Evolutionary conservation across 768 basidiomycete species (phyloP).

Genomic region (Pleurotus ostreatus): DNA sequence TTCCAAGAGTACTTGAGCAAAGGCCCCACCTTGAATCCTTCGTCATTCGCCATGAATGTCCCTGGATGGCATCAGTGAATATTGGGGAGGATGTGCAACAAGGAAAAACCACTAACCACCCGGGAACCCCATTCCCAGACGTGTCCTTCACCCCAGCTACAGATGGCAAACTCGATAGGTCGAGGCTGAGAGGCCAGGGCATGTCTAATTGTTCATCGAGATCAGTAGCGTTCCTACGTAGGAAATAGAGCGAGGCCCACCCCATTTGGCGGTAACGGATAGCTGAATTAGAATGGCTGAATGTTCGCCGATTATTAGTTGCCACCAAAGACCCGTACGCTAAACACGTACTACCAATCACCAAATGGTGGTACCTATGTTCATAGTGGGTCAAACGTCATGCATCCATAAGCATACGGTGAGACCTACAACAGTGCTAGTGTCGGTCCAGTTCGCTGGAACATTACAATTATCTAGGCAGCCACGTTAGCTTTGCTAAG

Average conservation of each 20-base stretch:
- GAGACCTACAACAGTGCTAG: slow-evolving; percentile 21
- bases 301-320: too few species aligned
- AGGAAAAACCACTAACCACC: slow-evolving; percentile 29
- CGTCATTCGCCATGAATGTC: slow-evolving; percentile 54
- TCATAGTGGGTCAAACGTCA: neutral
- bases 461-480: slow-evolving; percentile 49
- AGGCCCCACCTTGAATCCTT: slow-evolving; percentile 35
- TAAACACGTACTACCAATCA: slow-evolving; percentile 46
- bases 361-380: slow-evolving; percentile 22
- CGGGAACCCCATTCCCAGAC: slow-evolving; percentile 59
- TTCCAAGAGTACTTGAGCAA: neutral
- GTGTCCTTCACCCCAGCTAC: slow-evolving; percentile 51
- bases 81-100: neutral
- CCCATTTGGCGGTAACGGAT: slow-evolving; percentile 55
- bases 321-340: too few species aligned
- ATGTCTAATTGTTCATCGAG: slow-evolving; percentile 12
- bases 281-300: slow-evolving; percentile 53
- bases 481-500: neutral
- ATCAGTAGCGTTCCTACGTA: neutral
- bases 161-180: slow-evolving; percentile 47
- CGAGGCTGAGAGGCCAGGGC: slow-evolving; percentile 39
- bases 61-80: slow-evolving; percentile 24
- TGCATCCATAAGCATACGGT: neutral
- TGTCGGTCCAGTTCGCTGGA: slow-evolving; percentile 48
- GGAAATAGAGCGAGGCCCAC: slow-evolving; percentile 30